These are phyloP conservation scores for Juglanconis oblonga DNA, from an alignment of 2,329 filamentous ascomycete species.

Conservation along the genomic window DNA sequence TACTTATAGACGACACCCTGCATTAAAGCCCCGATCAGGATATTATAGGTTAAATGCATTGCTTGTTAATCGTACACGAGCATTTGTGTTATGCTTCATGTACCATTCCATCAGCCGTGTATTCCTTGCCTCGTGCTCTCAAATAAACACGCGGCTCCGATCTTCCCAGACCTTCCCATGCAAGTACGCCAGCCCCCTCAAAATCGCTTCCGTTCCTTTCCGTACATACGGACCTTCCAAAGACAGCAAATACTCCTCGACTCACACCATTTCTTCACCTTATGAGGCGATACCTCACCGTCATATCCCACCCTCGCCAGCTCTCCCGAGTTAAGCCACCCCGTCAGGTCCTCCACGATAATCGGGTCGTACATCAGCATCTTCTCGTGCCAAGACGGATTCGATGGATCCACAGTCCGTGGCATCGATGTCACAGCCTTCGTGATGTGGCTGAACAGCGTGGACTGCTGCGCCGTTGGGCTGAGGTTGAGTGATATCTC, in stretches of 20 bases:
- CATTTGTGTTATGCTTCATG: background rate
- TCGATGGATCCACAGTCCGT: conserved; percentile 43
- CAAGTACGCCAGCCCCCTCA: conserved; percentile 19
- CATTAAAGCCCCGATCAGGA: background rate
- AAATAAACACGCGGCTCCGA: background rate
- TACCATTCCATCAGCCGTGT: background rate
- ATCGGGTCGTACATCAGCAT: conserved; percentile 93
- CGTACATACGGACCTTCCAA: conserved; percentile 57
- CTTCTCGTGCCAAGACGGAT: conserved; percentile 82
- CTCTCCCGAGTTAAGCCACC: conserved; percentile 75
- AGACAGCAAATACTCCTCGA: conserved; percentile 81
- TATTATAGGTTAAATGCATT: background rate
- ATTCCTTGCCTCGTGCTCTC: background rate
- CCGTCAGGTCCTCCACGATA: conserved; percentile 77
- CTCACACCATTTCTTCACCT: conserved; percentile 89
- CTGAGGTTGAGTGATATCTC: conserved; percentile 39
- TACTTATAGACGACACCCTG: background rate
- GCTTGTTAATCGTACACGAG: background rate
- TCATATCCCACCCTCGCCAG: conserved; percentile 63
- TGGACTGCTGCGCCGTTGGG: conserved; percentile 40
- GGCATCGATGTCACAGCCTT: conserved; percentile 51
- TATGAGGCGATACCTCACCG: conserved; percentile 57
- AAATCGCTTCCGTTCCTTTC: conserved; percentile 52
- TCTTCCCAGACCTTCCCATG: background rate
- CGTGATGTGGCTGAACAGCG: conserved; percentile 52